Base-by-base conservation (phyloP, 2,329 filamentous ascomycete genomes). In the Xylariaceae sp. region DNA sequence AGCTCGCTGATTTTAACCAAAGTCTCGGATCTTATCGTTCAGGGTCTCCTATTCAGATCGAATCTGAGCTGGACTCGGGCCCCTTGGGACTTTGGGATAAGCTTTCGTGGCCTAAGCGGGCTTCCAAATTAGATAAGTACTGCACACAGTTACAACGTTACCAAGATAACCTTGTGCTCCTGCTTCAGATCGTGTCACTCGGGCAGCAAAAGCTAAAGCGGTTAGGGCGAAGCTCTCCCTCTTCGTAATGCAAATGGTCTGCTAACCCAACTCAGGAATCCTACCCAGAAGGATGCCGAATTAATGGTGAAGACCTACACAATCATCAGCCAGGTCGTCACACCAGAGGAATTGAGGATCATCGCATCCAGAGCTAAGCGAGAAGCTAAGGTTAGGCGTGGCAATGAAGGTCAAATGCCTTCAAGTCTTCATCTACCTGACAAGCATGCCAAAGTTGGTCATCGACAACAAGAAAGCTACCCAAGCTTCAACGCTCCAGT, bases 41-140 rank as follows among this genome's bases (percentile, higher is more conserved):
- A 3, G 32, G 40, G 2, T 20, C 13, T 5, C 46, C 10, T 3
- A 40, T 55, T 26, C 9, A 13, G n/a, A 40, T 57, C 18, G 36
- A 39, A 40, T 16, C 35, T 6, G 24, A 39, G 23, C 43, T 53
- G 9, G 41, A 6, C 15, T 42, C 41, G 23, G 21, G 35, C 7
- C 49, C 35, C n/a, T 6, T 45, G 11, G 26, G 36, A 18, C 26
- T 39, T 15, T 21, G 15, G 11, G 39, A 44, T n/a, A 39, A 44
- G 24, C 2, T 53, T 40, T 36, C 23, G 16, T 56, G 53, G 43
- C 21, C 42, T 21, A 30, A 23, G 29, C 23, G 23, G 23, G 42
- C 36, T 13, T 44, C 53, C 10, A 52, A 52, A 33, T 18, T 52
- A 30, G 53, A 52, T 13, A 52, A 32, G 13, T 56, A 37, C n/a